These are phyloP conservation scores for Talaromyces sp. DNA, from an alignment of 2,329 filamentous ascomycete species.

Conservation along the genomic window DNA sequence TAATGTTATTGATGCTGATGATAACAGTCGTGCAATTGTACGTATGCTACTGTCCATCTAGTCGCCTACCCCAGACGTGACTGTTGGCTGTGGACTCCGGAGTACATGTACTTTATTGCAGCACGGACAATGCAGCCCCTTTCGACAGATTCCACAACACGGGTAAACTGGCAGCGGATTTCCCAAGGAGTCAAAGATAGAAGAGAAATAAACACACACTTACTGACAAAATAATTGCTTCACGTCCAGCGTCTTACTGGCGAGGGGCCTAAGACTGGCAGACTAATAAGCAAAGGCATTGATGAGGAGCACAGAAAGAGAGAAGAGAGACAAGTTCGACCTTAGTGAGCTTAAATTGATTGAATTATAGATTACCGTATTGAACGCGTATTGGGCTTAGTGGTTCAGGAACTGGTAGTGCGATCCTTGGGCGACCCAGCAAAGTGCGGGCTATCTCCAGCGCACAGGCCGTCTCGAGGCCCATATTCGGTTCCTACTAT, in stretches of 20 bases:
- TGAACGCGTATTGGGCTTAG: neutral
- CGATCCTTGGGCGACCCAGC: neutral
- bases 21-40: neutral
- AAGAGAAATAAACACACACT: neutral
- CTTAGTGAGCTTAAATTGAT: slow-evolving; percentile 1
- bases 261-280: slow-evolving; percentile 1
- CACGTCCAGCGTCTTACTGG: neutral
- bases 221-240: neutral
- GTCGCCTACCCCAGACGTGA: slow-evolving; percentile 1
- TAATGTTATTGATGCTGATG: neutral
- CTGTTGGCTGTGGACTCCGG: neutral
- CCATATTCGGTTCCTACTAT: neutral
- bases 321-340: neutral
- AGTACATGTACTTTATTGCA: neutral
- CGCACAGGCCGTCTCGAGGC: neutral
- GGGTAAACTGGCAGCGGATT: neutral
- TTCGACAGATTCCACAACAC: slow-evolving; percentile 2
- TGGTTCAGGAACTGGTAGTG: neutral
- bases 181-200: neutral
- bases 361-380: slow-evolving; percentile 5
- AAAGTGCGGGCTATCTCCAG: neutral
- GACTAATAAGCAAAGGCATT: neutral
- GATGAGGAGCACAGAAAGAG: neutral
- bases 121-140: slow-evolving; percentile 10
- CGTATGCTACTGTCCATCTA: neutral